phyloP scores from a whole-genome alignment of 495 filamentous ascomycete species.

The Chaetomium tenue region DNA sequence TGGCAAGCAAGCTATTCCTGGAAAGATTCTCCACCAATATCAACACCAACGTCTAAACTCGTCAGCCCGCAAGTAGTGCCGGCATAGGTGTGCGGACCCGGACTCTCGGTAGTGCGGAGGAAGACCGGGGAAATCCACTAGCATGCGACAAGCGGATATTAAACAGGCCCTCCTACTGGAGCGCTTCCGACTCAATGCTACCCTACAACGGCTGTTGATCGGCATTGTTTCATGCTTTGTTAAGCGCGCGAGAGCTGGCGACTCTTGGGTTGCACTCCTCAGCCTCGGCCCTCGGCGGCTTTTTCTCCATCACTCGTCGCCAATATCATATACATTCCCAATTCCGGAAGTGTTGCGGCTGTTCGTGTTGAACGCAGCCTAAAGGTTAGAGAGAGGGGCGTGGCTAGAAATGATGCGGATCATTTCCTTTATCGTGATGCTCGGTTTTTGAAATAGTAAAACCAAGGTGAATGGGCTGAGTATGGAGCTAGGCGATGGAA shows the following conservation, averaged over 20 bases:
- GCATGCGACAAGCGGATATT: background rate
- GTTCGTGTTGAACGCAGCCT: background rate
- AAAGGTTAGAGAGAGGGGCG: background rate
- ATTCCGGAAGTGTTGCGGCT: background rate
- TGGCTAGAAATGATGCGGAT: background rate
- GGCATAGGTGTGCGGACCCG: background rate
- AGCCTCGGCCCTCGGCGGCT: slow-evolving; percentile 1
- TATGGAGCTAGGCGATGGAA: too few species aligned
- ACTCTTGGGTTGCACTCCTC: slow-evolving; percentile 1
- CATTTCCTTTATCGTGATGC: background rate
- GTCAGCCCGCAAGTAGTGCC: background rate
- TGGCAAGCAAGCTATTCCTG: background rate
- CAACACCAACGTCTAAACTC: background rate
- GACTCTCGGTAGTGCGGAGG: background rate
- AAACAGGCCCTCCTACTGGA: background rate
- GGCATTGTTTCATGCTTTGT: background rate
- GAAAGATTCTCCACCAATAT: slow-evolving; percentile 5
- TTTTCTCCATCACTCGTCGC: background rate
- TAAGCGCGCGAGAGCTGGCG: slow-evolving; percentile 4
- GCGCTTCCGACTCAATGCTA: background rate
- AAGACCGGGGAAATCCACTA: background rate
- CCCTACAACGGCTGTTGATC: slow-evolving; percentile 1
- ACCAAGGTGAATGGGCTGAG: too few species aligned
- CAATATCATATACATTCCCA: background rate
- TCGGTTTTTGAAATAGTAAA: background rate